Conservation (phyloP, 2,329 filamentous ascomycete genomes). For the Talaromyces sp. region DNA sequence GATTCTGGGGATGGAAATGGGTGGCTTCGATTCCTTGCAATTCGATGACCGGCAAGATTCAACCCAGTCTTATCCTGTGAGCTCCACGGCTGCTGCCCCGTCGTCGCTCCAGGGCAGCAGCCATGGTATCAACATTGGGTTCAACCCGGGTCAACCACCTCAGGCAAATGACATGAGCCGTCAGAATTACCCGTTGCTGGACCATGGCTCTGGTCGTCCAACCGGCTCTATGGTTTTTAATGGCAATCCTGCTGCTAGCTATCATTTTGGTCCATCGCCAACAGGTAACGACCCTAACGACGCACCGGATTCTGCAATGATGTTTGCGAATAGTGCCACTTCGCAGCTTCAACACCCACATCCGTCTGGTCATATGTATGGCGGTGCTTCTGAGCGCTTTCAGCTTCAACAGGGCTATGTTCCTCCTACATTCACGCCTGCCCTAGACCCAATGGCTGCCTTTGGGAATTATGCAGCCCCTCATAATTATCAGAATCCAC, state of each 20-base stretch:
- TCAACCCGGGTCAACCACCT: not conserved
- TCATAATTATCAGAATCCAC: not conserved
- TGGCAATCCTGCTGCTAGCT: slow-evolving; percentile 4
- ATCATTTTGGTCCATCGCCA: slow-evolving; percentile 6
- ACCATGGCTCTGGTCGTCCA: not conserved
- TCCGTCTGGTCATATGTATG: not conserved
- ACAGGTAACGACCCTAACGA: not conserved
- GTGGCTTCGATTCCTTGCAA: not conserved
- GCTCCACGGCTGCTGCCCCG: not conserved
- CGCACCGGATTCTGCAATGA: not conserved
- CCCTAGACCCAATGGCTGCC: slow-evolving; percentile 6
- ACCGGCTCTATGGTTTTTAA: not conserved
- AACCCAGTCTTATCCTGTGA: not conserved
- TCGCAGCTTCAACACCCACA: slow-evolving; percentile 2
- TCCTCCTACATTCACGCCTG: slow-evolving; percentile 1
- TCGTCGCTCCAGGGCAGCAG: not conserved
- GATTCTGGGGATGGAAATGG: not conserved
- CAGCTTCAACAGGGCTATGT: slow-evolving; percentile 2
- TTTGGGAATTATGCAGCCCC: not conserved
- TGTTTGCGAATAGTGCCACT: not conserved
- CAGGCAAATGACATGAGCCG: not conserved
- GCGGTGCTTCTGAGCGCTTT: not conserved
- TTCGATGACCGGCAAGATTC: not conserved
- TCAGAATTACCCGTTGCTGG: not conserved
- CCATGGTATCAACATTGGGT: not conserved